Percentiles rank a stretch among this genome's conserved stretches.
Evolutionary conservation across 768 basidiomycete genomes (phyloP).

Genomic region (Bullera alba): DNA sequence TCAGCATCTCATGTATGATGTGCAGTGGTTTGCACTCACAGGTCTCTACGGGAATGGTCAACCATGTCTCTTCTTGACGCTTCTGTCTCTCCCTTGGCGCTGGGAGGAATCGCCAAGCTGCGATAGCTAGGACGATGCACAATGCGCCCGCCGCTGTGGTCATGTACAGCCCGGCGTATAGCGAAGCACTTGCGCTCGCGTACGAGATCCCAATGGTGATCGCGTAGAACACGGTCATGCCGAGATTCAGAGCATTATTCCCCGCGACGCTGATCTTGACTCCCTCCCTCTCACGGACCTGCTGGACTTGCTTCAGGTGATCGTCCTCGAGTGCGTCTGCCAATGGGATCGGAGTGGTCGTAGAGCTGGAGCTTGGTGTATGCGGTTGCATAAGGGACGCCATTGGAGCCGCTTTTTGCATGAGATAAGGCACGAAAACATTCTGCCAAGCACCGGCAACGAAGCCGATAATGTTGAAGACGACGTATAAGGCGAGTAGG

Average conservation of each 20-base stretch:
- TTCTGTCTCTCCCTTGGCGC: background rate
- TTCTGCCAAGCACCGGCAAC: conserved; percentile 7
- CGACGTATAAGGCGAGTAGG: conserved; percentile 1
- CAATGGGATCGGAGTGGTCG: too few species aligned
- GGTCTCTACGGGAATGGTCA: background rate
- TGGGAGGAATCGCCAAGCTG: conserved; percentile 3
- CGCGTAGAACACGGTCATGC: conserved; percentile 1
- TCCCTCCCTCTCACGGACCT: conserved; percentile 2
- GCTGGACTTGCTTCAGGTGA: background rate
- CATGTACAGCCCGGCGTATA: conserved; percentile 9
- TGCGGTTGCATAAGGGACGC: background rate
- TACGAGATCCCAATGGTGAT: conserved; percentile 5
- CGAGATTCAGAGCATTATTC: conserved; percentile 1
- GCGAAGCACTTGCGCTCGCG: background rate
- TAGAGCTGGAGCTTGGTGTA: too few species aligned
- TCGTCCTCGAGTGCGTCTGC: too few species aligned
- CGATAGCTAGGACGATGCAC: conserved; percentile 1
- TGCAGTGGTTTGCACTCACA: background rate
- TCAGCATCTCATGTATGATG: background rate
- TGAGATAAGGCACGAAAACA: conserved; percentile 9
- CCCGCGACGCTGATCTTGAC: conserved; percentile 1
- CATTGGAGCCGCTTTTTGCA: conserved; percentile 2
- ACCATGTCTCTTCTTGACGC: background rate
- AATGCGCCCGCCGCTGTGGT: conserved; percentile 5
- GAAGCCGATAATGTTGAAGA: conserved; percentile 9